Percentiles rank a stretch among this genome's conserved stretches.
phyloP scores from a whole-genome alignment of 345 rosid genomes.

The Iberis pinnata region DNA sequence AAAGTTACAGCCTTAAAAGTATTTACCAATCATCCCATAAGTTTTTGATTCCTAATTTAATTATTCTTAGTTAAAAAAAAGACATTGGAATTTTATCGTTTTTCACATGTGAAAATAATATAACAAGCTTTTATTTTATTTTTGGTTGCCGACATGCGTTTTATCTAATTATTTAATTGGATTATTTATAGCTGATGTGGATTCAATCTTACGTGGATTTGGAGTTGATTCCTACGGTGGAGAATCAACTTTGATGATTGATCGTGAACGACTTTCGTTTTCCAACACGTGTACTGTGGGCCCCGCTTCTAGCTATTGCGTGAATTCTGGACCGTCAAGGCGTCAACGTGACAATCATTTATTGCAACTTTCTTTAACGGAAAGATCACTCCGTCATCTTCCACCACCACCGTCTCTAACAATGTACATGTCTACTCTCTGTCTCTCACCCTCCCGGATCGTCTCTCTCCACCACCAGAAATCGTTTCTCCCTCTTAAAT shows the following conservation, averaged over 20 bases:
- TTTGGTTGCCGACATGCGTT: too few species aligned
- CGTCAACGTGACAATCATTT: neutral
- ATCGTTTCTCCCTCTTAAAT: conserved; percentile 17
- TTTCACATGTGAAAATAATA: too few species aligned
- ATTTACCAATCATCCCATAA: too few species aligned
- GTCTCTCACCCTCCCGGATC: conserved; percentile 31
- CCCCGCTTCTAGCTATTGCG: neutral
- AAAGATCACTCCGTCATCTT: conserved; percentile 24
- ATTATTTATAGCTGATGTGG: conserved; percentile 25
- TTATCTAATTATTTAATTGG: too few species aligned
- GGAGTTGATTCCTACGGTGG: conserved; percentile 18
- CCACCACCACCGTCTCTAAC: conserved; percentile 6
- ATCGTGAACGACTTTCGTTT: conserved; percentile 1
- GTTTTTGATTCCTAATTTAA: too few species aligned
- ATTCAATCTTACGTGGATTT: neutral
- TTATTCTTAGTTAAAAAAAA: too few species aligned
- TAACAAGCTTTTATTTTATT: too few species aligned
- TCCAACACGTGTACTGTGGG: conserved; percentile 6
- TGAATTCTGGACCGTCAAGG: conserved; percentile 20
- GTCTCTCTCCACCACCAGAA: conserved; percentile 26
- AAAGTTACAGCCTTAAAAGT: too few species aligned
- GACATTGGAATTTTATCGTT: too few species aligned
- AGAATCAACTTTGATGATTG: conserved; percentile 18
- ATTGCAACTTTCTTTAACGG: conserved; percentile 27
- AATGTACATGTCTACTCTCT: conserved; percentile 28